These are phyloP conservation scores for Parachaetomium inaequale DNA, from an alignment of 495 filamentous ascomycete species.

Conservation along the genomic window DNA sequence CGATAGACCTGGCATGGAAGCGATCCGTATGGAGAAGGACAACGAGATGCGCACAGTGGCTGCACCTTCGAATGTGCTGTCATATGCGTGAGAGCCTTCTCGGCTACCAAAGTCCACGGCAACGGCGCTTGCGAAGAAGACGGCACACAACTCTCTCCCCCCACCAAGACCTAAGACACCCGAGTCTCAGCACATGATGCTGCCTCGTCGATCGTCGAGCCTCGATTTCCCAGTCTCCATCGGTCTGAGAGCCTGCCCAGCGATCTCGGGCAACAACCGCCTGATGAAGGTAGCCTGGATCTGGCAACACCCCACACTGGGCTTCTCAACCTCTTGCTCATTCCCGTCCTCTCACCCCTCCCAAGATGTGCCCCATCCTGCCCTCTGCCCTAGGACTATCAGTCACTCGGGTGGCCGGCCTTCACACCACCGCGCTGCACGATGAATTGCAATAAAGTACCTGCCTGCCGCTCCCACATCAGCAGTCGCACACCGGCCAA, in stretches of 20 bases:
- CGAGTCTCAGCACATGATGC: background rate
- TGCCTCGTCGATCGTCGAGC: background rate
- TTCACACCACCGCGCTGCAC: slow-evolving; percentile 5
- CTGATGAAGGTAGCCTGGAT: background rate
- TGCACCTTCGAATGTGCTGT: background rate
- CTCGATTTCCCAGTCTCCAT: background rate
- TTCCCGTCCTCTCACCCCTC: background rate
- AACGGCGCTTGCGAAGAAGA: background rate
- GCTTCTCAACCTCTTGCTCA: background rate
- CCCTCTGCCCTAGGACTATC: background rate
- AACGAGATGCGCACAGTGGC: background rate
- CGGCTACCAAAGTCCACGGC: background rate
- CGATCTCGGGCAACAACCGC: background rate
- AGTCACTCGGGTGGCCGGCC: background rate
- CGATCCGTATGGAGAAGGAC: background rate
- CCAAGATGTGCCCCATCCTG: background rate
- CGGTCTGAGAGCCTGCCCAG: background rate
- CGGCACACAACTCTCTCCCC: slow-evolving; percentile 4
- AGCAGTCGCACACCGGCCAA: slow-evolving; percentile 22
- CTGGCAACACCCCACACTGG: slow-evolving; percentile 6
- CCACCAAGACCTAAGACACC: background rate
- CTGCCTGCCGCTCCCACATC: slow-evolving; percentile 4
- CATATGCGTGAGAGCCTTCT: background rate
- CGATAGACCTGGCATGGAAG: background rate
- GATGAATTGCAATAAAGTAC: slow-evolving; percentile 17